phyloP scores from a whole-genome alignment of 257 asterid genomes.

The Ajuga chamaepitys region DNA sequence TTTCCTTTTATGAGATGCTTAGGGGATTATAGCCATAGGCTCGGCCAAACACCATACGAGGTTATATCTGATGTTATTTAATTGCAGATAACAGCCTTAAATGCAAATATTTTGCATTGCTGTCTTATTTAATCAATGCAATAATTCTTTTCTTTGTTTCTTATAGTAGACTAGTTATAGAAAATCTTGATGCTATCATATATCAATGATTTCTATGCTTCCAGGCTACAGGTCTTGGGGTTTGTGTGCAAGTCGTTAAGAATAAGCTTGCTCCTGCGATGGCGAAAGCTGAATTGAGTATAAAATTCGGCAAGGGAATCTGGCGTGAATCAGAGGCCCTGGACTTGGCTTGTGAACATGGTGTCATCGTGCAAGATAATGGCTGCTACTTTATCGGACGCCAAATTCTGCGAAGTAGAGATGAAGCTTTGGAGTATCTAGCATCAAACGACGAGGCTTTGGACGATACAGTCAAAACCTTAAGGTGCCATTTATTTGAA shows the following conservation, averaged over 20 bases:
- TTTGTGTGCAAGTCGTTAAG: constrained; percentile 73
- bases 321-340: constrained; percentile 55
- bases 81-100: too few species aligned
- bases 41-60: too few species aligned
- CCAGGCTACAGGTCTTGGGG: constrained; percentile 84
- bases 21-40: too few species aligned
- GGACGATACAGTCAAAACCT: constrained; percentile 43
- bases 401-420: constrained; percentile 37
- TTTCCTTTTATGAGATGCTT: too few species aligned
- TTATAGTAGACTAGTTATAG: too few species aligned
- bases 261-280: constrained; percentile 81
- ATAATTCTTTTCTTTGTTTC: too few species aligned
- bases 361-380: constrained; percentile 55
- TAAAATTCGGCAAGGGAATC: constrained; percentile 71
- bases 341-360: constrained; percentile 87
- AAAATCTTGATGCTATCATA: background rate
- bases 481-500: constrained; percentile 56
- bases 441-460: constrained; percentile 43
- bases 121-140: too few species aligned
- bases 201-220: background rate
- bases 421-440: constrained; percentile 58
- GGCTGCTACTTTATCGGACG: constrained; percentile 53
- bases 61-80: too few species aligned
- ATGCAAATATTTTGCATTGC: too few species aligned
- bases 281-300: constrained; percentile 61